Evolutionary conservation across 2,329 filamentous ascomycete species (phyloP).

Genomic region (Ophiostoma quercus): DNA sequence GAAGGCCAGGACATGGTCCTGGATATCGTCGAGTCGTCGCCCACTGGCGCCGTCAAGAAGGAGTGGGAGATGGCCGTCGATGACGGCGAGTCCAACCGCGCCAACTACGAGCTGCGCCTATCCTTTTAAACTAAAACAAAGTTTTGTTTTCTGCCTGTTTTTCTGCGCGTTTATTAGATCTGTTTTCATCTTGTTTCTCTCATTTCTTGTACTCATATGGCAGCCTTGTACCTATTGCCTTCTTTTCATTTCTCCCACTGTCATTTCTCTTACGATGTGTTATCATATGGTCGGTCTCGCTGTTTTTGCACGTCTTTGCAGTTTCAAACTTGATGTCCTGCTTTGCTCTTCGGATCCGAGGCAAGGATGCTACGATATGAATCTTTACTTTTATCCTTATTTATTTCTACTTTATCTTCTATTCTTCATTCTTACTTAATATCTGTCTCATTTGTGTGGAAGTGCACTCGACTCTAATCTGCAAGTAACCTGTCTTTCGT

Average conservation of each 20-base stretch:
- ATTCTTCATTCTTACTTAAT: background rate
- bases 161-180: background rate
- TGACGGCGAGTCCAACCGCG: constrained; percentile 31
- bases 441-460: background rate
- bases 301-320: background rate
- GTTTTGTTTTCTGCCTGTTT: background rate
- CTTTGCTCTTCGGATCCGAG: constrained; percentile 10
- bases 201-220: background rate
- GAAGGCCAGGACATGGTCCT: constrained; percentile 91
- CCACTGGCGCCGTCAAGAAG: constrained; percentile 39
- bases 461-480: background rate
- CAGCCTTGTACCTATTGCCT: background rate
- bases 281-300: background rate
- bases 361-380: constrained; percentile 8
- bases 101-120: constrained; percentile 44
- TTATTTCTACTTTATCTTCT: background rate
- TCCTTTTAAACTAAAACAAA: constrained; percentile 37
- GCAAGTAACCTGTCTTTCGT: background rate
- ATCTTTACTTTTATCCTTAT: background rate
- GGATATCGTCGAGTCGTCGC: constrained; percentile 52
- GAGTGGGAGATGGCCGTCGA: constrained; percentile 62
- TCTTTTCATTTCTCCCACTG: background rate
- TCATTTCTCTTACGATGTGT: background rate
- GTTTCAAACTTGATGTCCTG: background rate
- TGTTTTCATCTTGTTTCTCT: background rate